Base-by-base conservation (phyloP, 2,329 filamentous ascomycete species). In the Diaporthe sp. region DNA sequence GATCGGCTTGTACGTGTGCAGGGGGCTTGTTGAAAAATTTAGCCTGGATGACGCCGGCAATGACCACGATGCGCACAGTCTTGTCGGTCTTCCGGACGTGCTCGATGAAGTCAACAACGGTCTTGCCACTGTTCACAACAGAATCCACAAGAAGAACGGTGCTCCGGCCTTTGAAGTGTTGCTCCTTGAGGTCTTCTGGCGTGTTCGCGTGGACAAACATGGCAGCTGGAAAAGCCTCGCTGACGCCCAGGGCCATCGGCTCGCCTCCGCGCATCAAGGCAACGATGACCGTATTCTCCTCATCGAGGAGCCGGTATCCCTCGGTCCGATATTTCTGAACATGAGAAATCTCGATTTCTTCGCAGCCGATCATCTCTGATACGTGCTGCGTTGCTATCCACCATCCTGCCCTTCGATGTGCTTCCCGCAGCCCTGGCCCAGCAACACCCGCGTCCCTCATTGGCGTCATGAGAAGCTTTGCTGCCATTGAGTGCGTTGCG, bases 191-290 rank as follows among this genome's bases (percentile, higher is more conserved):
- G 49, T 92, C 87, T 0, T 79, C 72, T 0, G 85, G 81, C 4
- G 67, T 7, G 1, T 78, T 80, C 3, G 84, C 84, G 72, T 92
- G 90, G 0, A 90, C 65, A 71, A 92, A 90, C 79, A 83, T 86
- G 5, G 90, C 89, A 0, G 74, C 75, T 0, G 88, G 88, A 7
- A 93, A 87, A 0, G 83, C 88, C 0, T 90, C 85, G 77, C 81
- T 89, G 61, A 93, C 84, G 0, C 91, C 91, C 1, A 87, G 80
- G 0, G 91, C 91, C 88, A 93, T 90, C 0, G 90, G 85, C 77
- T 92, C 90, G 12, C 91, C 91, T 2, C 88, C 90, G 12, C 90
- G 88, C 90, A 93, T 93, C n/a, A 93, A 77, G 0, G 90, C 85
- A 0, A 92, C 82, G 62, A 93, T 92, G 1, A 85, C 75, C 0